Conservation (phyloP, 352 stramenopile species). For the Phytophthora fragariaefolia region DNA sequence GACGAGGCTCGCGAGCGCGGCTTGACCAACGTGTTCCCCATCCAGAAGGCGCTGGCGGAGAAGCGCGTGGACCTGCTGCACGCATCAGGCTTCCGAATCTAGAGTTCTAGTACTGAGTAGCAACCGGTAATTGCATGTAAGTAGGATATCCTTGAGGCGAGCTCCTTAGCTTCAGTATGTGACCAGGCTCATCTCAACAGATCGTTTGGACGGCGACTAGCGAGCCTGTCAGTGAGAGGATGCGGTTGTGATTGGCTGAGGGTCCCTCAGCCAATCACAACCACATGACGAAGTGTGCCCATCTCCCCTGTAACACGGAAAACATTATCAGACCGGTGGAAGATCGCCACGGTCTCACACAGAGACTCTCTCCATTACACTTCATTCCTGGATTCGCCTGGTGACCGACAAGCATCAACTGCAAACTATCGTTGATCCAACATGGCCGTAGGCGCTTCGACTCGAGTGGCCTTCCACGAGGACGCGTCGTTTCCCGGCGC, state of each 20-base stretch:
- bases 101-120: conserved; percentile 15
- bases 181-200: background rate
- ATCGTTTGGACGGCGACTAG: conserved; percentile 1
- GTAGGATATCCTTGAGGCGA: background rate
- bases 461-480: conserved; percentile 27
- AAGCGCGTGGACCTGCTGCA: conserved; percentile 77
- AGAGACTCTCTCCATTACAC: too few relatives aligned
- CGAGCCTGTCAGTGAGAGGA: background rate
- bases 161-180: background rate
- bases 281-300: conserved; percentile 3
- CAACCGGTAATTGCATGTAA: too few relatives aligned
- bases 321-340: background rate
- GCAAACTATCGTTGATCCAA: background rate
- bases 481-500: background rate
- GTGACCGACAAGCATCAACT: background rate
- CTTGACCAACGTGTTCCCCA: conserved; percentile 68
- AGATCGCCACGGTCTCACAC: background rate
- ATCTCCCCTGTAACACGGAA: conserved; percentile 1
- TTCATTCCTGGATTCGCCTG: background rate
- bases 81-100: conserved; percentile 77
- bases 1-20: conserved; percentile 65
- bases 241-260: too few relatives aligned
- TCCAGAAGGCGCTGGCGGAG: conserved; percentile 75
- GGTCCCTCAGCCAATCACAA: background rate
- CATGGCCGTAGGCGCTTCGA: conserved; percentile 21